Base-by-base conservation (phyloP, 768 basidiomycete genomes). In the Mrakia gelida region DNA sequence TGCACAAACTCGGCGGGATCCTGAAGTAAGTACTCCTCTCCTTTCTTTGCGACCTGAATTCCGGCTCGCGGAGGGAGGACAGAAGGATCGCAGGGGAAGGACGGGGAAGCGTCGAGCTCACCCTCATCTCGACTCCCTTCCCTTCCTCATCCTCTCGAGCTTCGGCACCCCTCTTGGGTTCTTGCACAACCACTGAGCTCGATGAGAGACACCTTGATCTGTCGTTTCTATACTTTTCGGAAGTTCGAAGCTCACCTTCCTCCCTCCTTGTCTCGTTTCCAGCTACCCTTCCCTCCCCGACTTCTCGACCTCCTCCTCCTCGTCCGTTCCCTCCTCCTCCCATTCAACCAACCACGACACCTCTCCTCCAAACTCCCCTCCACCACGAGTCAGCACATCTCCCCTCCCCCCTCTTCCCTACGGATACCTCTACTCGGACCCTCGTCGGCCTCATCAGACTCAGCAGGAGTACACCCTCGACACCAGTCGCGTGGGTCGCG, bases 391-490 rank as follows among this genome's bases (percentile, higher is more conserved):
- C 71, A 54, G 26, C 72, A 59, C 54, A 34, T 43, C 34, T 32
- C 34, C 52, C 8, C 54, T 54, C 16, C 28, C 30, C 34, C 72
- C 34, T 7, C 34, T 59, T 34, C 52, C 52, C 3, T 73, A 59
- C 34, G 32, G 30, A 15, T 73, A 54, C 21, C 72, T 73, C 13
- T 73, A 73, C 56, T 38, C 72, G 34, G 72, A 73, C 32, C 54
- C 72, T 23, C 52, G 72, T 16, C 67, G 41, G 2, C 67, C 67
- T n/a, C 67, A 70, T 15, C 67, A 18, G 8, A 43, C 34, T 26
- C 67, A 45, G 13, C 67, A 16, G 23, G 67, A 70, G 67, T 70
- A 23, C 67, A 70, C 67, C 21, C 67, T 70, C 67, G 67, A 70
- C 38, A 32, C 32, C 41, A 18, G 34, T n/a, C 67, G 67, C 67